Base-by-base conservation (phyloP, 1,284 basidiomycete species). In the Sporisorium scitamineum region DNA sequence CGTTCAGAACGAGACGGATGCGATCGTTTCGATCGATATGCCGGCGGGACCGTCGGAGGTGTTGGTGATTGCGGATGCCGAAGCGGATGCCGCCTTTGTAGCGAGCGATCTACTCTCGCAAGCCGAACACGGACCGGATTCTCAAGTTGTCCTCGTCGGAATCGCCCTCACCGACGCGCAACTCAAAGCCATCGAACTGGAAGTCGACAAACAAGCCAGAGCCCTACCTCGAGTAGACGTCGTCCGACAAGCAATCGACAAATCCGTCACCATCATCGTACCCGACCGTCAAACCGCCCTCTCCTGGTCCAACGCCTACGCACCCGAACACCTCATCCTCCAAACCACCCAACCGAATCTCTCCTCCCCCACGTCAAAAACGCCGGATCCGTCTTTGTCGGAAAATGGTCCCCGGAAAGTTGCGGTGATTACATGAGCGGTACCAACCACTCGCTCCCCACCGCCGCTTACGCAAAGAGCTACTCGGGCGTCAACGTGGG, bases 341-440 rank as follows among this genome's bases (percentile, higher is more conserved):
- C 84, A 85, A 62, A 66, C 73, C 20, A 16, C 22, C 10, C 22
- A 61, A 0, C 64, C 8, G 82, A 84, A 58, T 56, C 45, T 22
- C 48, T 84, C 9, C 82, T 83, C 32, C 78, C 79, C 37, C 59
- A 59, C 24, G 83, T 84, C 13, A 61, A 59, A 11, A 84, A 85
- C 48, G 84, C 97, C 1, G 97, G 97, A 16, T 95, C 93, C 77
- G 92, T 99, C 39, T 99, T 99, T 83, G 93, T 99, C 41, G 97
- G 97, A 4, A 26, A 58, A 0, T 85, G 80, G 80, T 75, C 56
- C 8, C 84, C 97, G 2, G 97, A 98, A 87, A 95, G 94, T 79
- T 98, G 95, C 85, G 97, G 97, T 37, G 97, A 99, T 86, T 99
- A 99, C 82, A 97, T 97, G 4, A 95, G 94, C 0, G 97, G 97